These are phyloP conservation scores for Leccinum pachyderme DNA, from an alignment of 1,284 basidiomycete species.

Conservation along the genomic window DNA sequence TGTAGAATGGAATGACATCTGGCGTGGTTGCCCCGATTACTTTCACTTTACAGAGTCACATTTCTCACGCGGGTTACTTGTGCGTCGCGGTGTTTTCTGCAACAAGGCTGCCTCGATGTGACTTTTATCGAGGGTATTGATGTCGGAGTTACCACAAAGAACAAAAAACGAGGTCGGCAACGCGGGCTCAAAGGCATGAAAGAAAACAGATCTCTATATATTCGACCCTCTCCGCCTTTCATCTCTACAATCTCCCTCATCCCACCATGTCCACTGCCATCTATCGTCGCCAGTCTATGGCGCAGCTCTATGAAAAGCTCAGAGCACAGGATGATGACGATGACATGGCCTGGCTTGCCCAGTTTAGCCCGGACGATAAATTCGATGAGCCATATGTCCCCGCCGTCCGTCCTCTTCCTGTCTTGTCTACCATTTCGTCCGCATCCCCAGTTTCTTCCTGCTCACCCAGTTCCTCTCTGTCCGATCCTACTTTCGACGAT, in stretches of 20 bases:
- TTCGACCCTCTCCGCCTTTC: constrained; percentile 19
- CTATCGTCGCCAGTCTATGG: constrained; percentile 37
- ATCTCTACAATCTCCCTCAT: constrained; percentile 13
- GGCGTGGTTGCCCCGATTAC: constrained; percentile 10
- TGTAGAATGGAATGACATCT: constrained; percentile 5
- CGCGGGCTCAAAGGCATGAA: constrained; percentile 38
- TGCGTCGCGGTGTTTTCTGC: constrained; percentile 16
- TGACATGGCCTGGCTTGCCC: constrained; percentile 35
- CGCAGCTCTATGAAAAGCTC: constrained; percentile 35
- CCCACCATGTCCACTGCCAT: constrained; percentile 29
- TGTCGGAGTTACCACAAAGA: constrained; percentile 40
- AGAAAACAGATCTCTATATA: constrained; percentile 36
- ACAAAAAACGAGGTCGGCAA: constrained; percentile 42
- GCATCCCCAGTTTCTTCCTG: constrained; percentile 21
- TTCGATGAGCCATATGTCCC: constrained; percentile 27
- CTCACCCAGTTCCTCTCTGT: constrained; percentile 22
- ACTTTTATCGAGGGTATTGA: constrained; percentile 31
- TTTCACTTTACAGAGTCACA: constrained; percentile 29
- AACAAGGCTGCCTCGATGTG: constrained; percentile 38
- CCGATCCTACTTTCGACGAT: constrained; percentile 18
- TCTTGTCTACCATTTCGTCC: constrained; percentile 30
- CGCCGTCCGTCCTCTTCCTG: constrained; percentile 19
- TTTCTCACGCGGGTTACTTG: constrained; percentile 27
- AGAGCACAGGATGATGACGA: constrained; percentile 36
- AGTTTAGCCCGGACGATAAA: constrained; percentile 35